phyloP scores from a whole-genome alignment of 192 early-diverging fungal genomes.

The Backusella mclennaniae region DNA sequence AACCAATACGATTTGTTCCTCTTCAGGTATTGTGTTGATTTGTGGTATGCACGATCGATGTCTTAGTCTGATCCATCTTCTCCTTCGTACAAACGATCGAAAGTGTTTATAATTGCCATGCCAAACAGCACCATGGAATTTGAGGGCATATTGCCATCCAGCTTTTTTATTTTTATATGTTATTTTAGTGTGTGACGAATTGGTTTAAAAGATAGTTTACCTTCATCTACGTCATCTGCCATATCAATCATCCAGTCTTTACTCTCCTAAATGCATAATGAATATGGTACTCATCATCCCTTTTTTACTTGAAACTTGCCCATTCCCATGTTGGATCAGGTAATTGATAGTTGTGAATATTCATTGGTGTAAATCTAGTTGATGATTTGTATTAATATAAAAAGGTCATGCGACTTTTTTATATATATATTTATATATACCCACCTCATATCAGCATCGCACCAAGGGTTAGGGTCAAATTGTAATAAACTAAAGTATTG shows the following conservation, averaged over 20 bases:
- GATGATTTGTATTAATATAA: too few relatives aligned
- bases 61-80: conserved; percentile 14
- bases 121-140: conserved; percentile 50
- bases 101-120: conserved; percentile 48
- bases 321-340: conserved; percentile 60
- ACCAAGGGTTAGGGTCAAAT: conserved; percentile 56
- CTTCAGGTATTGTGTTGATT: not conserved
- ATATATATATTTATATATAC: too few relatives aligned
- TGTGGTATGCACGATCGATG: not conserved
- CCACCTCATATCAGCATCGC: conserved; percentile 41
- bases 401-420: too few relatives aligned
- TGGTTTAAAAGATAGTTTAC: not conserved
- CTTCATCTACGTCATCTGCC: conserved; percentile 59
- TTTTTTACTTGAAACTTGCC: conserved; percentile 28
- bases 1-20: not conserved
- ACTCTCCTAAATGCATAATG: conserved; percentile 23
- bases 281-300: not conserved
- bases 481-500: conserved; percentile 35
- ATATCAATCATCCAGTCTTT: conserved; percentile 60
- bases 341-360: conserved; percentile 41
- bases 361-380: conserved; percentile 44
- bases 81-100: conserved; percentile 11
- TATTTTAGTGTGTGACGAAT: too few relatives aligned
- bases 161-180: conserved; percentile 19
- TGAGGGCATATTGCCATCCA: conserved; percentile 57